Evolutionary conservation across 805 yeast genomes (phyloP).

Genomic region (Metschnikowia chrysomelidarum): DNA sequence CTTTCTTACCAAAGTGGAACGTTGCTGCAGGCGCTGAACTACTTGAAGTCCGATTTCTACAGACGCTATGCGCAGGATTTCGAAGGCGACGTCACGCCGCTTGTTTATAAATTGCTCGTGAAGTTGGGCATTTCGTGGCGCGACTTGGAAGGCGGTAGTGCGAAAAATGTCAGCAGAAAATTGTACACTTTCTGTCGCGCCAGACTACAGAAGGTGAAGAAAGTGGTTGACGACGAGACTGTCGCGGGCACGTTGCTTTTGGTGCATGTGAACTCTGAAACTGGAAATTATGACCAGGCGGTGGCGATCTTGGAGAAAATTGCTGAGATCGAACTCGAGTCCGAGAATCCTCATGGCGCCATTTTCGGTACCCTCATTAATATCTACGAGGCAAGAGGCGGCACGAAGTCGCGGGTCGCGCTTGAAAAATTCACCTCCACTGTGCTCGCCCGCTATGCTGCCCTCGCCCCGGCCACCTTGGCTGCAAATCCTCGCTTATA

Average conservation of each 20-base stretch:
- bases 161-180: conserved; percentile 21
- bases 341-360: conserved; percentile 10
- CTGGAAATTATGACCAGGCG: conserved; percentile 26
- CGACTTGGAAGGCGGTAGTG: conserved; percentile 22
- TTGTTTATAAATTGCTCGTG: conserved; percentile 29
- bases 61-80: conserved; percentile 21
- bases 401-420: neutral
- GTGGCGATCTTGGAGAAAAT: conserved; percentile 16
- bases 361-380: conserved; percentile 12
- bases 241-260: conserved; percentile 30
- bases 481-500: conserved; percentile 20
- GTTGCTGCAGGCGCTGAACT: conserved; percentile 24
- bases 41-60: conserved; percentile 23
- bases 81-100: conserved; percentile 32
- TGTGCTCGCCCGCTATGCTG: conserved; percentile 8
- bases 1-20: conserved; percentile 43
- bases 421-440: conserved; percentile 2
- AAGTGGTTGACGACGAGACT: conserved; percentile 14
- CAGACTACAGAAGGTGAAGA: neutral
- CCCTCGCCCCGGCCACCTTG: conserved; percentile 7
- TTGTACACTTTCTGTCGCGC: conserved; percentile 15
- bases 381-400: conserved; percentile 10
- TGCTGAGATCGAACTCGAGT: conserved; percentile 10
- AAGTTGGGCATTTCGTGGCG: conserved; percentile 27
- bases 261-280: conserved; percentile 24